phyloP scores from a whole-genome alignment of 768 basidiomycete species.

The Trametes coccinea region DNA sequence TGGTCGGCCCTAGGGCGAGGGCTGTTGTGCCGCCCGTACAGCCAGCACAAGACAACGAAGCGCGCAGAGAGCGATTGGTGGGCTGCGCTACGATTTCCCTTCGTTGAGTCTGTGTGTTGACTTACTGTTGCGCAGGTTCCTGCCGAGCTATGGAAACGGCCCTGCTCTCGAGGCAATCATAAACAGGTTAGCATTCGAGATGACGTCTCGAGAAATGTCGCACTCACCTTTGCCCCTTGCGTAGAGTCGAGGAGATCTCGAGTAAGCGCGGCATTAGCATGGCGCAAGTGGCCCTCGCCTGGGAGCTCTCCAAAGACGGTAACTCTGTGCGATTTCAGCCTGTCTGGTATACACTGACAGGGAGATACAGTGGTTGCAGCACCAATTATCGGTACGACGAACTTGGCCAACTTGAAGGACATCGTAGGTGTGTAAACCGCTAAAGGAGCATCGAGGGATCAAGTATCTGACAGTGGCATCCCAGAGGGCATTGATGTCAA shows the following conservation, averaged over 20 bases:
- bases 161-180: slow-evolving; percentile 14
- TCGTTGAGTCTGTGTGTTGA: not conserved
- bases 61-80: slow-evolving; percentile 30
- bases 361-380: slow-evolving; percentile 31
- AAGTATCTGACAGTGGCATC: not conserved
- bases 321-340: too few relatives aligned
- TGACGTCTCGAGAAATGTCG: not conserved
- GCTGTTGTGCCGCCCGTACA: slow-evolving; percentile 31
- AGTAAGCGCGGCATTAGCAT: slow-evolving; percentile 40
- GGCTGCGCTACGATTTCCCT: not conserved
- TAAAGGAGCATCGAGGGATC: not conserved
- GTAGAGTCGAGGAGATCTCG: slow-evolving; percentile 40
- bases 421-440: slow-evolving; percentile 28
- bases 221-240: not conserved
- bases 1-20: slow-evolving; percentile 42
- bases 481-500: slow-evolving; percentile 45
- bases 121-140: not conserved
- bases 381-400: slow-evolving; percentile 44
- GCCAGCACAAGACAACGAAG: slow-evolving; percentile 23
- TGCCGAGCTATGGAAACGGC: slow-evolving; percentile 8
- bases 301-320: slow-evolving; percentile 31
- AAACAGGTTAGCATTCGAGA: slow-evolving; percentile 11
- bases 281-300: slow-evolving; percentile 43
- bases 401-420: slow-evolving; percentile 39
- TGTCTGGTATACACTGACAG: not conserved